These are phyloP conservation scores for Chaetothyriales sp. DNA, from an alignment of 2,329 filamentous ascomycete species.

Conservation along the genomic window DNA sequence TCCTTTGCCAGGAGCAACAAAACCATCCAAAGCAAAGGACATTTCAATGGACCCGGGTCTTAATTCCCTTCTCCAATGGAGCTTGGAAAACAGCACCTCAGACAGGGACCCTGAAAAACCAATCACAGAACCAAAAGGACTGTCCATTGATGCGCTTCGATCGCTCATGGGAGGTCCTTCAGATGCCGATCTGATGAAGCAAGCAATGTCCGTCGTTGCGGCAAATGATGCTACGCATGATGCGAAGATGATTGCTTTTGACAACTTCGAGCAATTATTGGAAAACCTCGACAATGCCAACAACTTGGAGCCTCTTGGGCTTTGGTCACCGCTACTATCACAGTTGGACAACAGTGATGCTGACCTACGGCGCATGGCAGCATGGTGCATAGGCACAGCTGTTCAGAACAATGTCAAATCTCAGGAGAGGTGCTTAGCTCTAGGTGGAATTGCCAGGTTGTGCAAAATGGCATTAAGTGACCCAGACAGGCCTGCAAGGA, in stretches of 20 bases:
- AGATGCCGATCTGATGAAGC: slow-evolving; percentile 83
- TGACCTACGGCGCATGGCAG: slow-evolving; percentile 68
- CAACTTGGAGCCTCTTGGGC: slow-evolving; percentile 60
- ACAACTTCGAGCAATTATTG: slow-evolving; percentile 88
- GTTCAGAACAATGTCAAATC: slow-evolving; percentile 87
- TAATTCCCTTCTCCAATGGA: slow-evolving; percentile 69
- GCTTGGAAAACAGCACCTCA: slow-evolving; percentile 44
- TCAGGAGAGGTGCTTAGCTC: slow-evolving; percentile 53
- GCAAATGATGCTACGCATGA: slow-evolving; percentile 49
- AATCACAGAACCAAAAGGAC: slow-evolving; percentile 25
- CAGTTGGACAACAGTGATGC: slow-evolving; percentile 53
- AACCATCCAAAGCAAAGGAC: background rate
- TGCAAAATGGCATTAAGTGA: slow-evolving; percentile 49
- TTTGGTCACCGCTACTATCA: slow-evolving; percentile 68
- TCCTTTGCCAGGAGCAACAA: background rate
- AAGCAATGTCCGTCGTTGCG: slow-evolving; percentile 62
- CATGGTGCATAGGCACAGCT: slow-evolving; percentile 88
- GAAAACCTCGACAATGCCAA: slow-evolving; percentile 94
- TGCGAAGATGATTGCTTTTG: slow-evolving; percentile 69
- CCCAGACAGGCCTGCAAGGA: slow-evolving; percentile 49
- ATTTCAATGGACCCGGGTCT: slow-evolving; percentile 43
- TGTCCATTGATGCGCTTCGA: slow-evolving; percentile 56
- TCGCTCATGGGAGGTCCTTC: slow-evolving; percentile 69
- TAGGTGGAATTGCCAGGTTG: slow-evolving; percentile 55
- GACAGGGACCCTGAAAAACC: slow-evolving; percentile 8